Conservation (phyloP, 495 filamentous ascomycete species). For the Penicillium diatomitis region DNA sequence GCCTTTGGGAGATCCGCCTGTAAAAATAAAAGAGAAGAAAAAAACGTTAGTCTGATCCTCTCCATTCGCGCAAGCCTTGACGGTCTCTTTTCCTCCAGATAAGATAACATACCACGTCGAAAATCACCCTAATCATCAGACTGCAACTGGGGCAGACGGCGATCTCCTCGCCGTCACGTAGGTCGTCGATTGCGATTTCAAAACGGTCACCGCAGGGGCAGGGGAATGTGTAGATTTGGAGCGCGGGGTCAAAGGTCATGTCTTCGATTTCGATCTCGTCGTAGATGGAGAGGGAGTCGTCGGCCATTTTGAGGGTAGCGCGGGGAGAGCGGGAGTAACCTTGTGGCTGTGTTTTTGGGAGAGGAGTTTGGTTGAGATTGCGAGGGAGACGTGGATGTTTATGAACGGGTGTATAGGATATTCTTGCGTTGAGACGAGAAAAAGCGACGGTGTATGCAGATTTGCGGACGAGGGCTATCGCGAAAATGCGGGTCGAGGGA, state of each 20-base stretch:
- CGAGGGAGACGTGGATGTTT: too few species aligned
- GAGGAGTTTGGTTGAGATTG: neutral
- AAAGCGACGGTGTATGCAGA: too few species aligned
- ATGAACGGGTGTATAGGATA: too few species aligned
- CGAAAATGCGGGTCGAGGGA: too few species aligned
- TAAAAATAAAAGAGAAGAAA: too few species aligned
- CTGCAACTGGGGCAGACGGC: slow-evolving; percentile 95
- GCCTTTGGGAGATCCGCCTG: too few species aligned
- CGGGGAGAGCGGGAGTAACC: neutral
- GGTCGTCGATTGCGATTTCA: slow-evolving; percentile 77
- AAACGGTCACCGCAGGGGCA: slow-evolving; percentile 97
- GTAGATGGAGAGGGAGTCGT: slow-evolving; percentile 68
- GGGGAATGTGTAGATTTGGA: slow-evolving; percentile 88
- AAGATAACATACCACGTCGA: slow-evolving; percentile 58
- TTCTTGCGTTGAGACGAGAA: too few species aligned
- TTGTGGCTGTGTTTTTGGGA: neutral
- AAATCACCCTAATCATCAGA: slow-evolving; percentile 92
- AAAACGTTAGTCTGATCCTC: too few species aligned
- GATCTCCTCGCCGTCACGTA: slow-evolving; percentile 83
- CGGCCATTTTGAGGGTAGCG: slow-evolving; percentile 42
- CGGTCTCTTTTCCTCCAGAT: too few species aligned
- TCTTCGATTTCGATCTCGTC: slow-evolving; percentile 99
- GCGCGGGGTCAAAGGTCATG: slow-evolving; percentile 79
- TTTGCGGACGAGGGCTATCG: too few species aligned
- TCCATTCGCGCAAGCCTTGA: too few species aligned